Evolutionary conservation across 306 rosid genomes (phyloP).

Genomic region (Castanea sativa): DNA sequence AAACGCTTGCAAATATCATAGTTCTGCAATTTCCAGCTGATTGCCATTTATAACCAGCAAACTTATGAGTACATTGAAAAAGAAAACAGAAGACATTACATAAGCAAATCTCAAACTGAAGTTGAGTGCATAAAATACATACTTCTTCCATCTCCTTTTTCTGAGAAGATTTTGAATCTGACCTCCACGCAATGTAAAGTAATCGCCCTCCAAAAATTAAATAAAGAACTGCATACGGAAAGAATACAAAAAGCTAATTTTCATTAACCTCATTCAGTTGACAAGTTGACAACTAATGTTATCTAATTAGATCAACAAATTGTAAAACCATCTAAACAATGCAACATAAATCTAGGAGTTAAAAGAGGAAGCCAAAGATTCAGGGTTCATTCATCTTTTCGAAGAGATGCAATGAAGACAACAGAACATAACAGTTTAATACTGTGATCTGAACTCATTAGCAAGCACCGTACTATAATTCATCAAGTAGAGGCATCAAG

Average conservation of each 20-base stretch:
- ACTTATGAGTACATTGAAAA: background rate
- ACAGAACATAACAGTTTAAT: background rate
- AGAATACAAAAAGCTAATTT: conserved; percentile 14
- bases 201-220: conserved; percentile 85
- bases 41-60: background rate
- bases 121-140: conserved; percentile 14
- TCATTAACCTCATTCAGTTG: conserved; percentile 13
- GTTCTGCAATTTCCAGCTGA: background rate
- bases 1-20: background rate
- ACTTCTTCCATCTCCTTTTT: conserved; percentile 99
- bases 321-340: background rate
- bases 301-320: background rate
- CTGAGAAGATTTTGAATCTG: conserved; percentile 89
- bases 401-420: background rate
- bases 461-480: background rate
- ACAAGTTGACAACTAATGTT: background rate
- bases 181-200: conserved; percentile 97
- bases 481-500: background rate
- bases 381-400: background rate
- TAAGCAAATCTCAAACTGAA: background rate
- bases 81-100: background rate
- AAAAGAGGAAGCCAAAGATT: background rate
- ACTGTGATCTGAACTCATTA: background rate
- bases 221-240: conserved; percentile 73
- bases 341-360: background rate